These are phyloP conservation scores for Trichosporon inkin DNA, from an alignment of 1,284 basidiomycete genomes.

Conservation along the genomic window DNA sequence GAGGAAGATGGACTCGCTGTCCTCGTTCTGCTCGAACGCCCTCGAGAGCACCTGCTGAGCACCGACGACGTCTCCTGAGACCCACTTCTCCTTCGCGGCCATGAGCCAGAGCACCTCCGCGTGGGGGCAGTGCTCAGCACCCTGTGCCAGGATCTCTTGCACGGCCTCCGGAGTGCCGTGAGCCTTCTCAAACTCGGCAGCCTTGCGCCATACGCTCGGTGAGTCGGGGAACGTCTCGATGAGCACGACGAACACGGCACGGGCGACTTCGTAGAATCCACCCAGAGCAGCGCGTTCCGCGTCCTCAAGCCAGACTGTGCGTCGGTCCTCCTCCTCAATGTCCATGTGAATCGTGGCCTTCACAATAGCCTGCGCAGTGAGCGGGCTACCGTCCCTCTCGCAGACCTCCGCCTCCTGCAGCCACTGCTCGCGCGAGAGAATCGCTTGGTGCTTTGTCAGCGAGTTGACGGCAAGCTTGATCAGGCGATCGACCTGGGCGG, in stretches of 20 bases:
- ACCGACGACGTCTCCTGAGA: conserved; percentile 76
- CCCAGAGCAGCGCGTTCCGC: conserved; percentile 73
- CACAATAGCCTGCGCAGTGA: conserved; percentile 90
- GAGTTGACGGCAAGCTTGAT: conserved; percentile 77
- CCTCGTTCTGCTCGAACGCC: conserved; percentile 91
- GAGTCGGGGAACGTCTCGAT: conserved; percentile 86
- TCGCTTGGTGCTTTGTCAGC: conserved; percentile 75
- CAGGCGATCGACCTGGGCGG: conserved; percentile 69
- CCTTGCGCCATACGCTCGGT: conserved; percentile 76
- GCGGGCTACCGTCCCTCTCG: conserved; percentile 75
- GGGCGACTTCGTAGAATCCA: conserved; percentile 73
- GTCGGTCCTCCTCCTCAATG: conserved; percentile 85
- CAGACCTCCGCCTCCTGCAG: conserved; percentile 89
- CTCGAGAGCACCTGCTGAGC: conserved; percentile 81
- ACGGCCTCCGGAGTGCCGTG: conserved; percentile 81
- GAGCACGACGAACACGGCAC: conserved; percentile 84
- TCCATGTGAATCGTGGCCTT: conserved; percentile 94
- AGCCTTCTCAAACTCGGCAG: conserved; percentile 84
- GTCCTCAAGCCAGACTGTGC: conserved; percentile 87
- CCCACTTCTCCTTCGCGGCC: conserved; percentile 93
- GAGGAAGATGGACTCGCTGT: conserved; percentile 95
- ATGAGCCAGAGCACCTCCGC: conserved; percentile 96
- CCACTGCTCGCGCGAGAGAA: conserved; percentile 93
- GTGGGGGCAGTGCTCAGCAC: conserved; percentile 84
- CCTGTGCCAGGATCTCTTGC: conserved; percentile 73